A percentile compares a stretch with the other conserved stretches of the same genome.
phyloP scores from a whole-genome alignment of 441 rosid species.

The Gossypium trilobum region DNA sequence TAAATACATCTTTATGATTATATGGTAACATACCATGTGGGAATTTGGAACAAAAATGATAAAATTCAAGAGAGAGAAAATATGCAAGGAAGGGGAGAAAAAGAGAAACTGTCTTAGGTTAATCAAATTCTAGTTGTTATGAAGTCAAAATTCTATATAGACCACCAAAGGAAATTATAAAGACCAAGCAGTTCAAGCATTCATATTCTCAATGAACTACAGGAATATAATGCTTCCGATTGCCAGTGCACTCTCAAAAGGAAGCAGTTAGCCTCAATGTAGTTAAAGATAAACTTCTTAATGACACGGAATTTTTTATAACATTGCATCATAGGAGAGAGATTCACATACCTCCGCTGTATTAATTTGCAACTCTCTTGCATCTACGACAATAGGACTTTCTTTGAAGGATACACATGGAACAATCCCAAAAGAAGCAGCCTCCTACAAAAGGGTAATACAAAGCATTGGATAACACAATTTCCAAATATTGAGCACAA shows the following conservation, averaged over 20 bases:
- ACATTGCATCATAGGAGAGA: slow-evolving; percentile 4
- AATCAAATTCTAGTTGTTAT: slow-evolving; percentile 7
- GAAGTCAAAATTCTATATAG: background rate
- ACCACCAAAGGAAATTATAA: background rate
- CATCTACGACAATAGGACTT: slow-evolving; percentile 57
- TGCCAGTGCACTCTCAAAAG: background rate
- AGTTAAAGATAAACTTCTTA: background rate
- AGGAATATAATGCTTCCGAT: background rate
- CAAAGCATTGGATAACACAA: slow-evolving; percentile 8
- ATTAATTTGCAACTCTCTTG: slow-evolving; percentile 45
- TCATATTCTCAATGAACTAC: background rate
- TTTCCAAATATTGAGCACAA: slow-evolving; percentile 10
- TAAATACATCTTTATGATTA: background rate
- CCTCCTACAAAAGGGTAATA: slow-evolving; percentile 49
- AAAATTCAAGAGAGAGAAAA: background rate
- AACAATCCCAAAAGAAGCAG: slow-evolving; percentile 64
- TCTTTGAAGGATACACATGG: slow-evolving; percentile 52
- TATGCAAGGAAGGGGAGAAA: background rate
- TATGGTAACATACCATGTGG: background rate
- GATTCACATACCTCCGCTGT: slow-evolving; percentile 47
- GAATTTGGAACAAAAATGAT: background rate
- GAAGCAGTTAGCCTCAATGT: background rate
- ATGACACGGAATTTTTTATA: background rate
- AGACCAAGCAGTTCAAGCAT: slow-evolving; percentile 4
- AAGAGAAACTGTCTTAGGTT: background rate